These are phyloP conservation scores for Globisporangium okanoganense DNA, from an alignment of 352 stramenopile species.

Conservation along the genomic window DNA sequence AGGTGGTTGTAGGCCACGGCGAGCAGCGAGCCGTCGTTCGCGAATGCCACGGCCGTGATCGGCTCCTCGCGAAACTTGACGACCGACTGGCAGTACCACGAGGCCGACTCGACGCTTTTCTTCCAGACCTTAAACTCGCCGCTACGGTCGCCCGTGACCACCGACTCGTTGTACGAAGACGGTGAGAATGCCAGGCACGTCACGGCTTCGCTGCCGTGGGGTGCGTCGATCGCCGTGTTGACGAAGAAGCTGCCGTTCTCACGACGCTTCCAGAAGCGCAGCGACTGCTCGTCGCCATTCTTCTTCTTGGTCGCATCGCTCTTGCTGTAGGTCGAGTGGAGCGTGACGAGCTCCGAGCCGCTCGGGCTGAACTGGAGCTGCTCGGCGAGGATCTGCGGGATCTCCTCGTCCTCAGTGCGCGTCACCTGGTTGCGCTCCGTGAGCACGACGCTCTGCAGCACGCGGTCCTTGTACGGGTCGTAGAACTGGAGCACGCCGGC, in stretches of 20 bases:
- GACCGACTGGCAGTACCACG: slow-evolving; percentile 79
- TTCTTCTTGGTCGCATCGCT: slow-evolving; percentile 1
- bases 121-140: slow-evolving; percentile 86
- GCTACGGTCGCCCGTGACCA: slow-evolving; percentile 60
- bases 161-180: slow-evolving; percentile 29
- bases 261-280: slow-evolving; percentile 77
- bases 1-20: slow-evolving; percentile 78
- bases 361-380: slow-evolving; percentile 48
- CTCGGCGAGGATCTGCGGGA: slow-evolving; percentile 50
- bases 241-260: slow-evolving; percentile 76
- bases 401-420: slow-evolving; percentile 60
- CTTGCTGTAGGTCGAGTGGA: slow-evolving; percentile 38
- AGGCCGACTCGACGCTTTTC: slow-evolving; percentile 25
- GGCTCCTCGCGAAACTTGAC: slow-evolving; percentile 68
- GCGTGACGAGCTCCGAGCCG: slow-evolving; percentile 52
- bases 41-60: slow-evolving; percentile 69
- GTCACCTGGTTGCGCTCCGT: slow-evolving; percentile 84
- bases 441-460: slow-evolving; percentile 62
- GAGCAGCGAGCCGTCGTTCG: slow-evolving; percentile 75
- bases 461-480: slow-evolving; percentile 73
- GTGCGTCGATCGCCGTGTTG: slow-evolving; percentile 76
- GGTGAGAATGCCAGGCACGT: slow-evolving; percentile 58
- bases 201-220: slow-evolving; percentile 51
- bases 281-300: slow-evolving; percentile 45
- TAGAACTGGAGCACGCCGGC: slow-evolving; percentile 79